phyloP scores from a whole-genome alignment of 345 rosid species.

The Angophora floribunda region DNA sequence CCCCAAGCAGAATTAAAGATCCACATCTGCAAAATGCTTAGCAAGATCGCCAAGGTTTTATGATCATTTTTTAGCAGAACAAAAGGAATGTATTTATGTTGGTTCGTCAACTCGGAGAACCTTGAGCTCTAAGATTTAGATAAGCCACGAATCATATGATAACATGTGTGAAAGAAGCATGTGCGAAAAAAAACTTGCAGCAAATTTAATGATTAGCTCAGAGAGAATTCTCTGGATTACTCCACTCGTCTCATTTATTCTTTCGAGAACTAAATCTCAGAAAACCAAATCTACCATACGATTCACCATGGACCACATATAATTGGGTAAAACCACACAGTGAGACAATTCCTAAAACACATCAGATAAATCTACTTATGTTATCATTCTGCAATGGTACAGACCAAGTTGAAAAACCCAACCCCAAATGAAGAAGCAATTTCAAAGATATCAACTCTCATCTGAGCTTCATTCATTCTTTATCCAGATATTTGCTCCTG shows the following conservation, averaged over 20 bases:
- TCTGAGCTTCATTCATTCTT: background rate
- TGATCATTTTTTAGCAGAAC: background rate
- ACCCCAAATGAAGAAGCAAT: background rate
- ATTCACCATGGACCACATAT: background rate
- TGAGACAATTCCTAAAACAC: background rate
- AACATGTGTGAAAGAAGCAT: background rate
- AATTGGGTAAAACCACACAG: background rate
- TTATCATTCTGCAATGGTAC: background rate
- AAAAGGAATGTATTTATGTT: background rate
- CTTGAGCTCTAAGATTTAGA: background rate
- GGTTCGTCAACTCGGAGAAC: background rate
- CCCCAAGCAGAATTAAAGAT: background rate
- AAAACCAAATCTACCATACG: background rate
- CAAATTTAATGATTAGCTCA: background rate
- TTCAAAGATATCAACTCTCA: background rate
- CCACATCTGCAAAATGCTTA: background rate
- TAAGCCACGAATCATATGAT: background rate
- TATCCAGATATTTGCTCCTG: background rate
- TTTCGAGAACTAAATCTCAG: background rate
- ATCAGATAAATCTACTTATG: background rate
- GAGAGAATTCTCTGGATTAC: background rate
- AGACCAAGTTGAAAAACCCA: background rate
- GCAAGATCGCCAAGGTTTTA: background rate
- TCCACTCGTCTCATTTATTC: background rate
- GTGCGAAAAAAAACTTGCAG: accelerated